Evolutionary conservation across 495 filamentous ascomycete species (phyloP), one percentile per base, ranked within the genome.

Genomic region (Aspergillus haitiensis): DNA sequence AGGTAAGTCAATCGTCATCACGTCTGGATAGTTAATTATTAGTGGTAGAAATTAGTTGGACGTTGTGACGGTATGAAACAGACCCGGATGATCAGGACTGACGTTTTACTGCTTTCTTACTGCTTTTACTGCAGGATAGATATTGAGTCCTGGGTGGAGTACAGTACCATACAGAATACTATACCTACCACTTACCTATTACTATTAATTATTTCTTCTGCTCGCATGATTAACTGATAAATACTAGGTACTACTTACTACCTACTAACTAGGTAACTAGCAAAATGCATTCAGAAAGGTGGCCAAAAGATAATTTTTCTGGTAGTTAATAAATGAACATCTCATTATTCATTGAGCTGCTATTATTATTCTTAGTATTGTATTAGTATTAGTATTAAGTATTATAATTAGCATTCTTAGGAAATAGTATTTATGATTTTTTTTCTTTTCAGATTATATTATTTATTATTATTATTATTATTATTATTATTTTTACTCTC

Each of bases 261-360:
- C 27, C 45, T 45, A 27, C 52, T 18, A 18, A 18, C 37, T 40
- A 13, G 13, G 33, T 35, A 35, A 51, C 48, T 51, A 51, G 21
- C 48, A 15, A 34, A 21, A 35, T 34, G 21, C 21, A 27, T 27
- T 45, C 50, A 36, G 36, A 47, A 36, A 16, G 54, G 59, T 61
- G 59, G 59, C 59, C 59, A 61, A 61, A 61, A 50, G 46, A 54
- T 9, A 51, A 31, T 51, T 51, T 47, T 51, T 11, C 18, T 34
- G 48, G 48, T 33, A 12, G 32, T 33, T 32, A 12, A 51, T 31
- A 33, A 51, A 5, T 51, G 7, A 32, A 34, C 34, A 51, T 21
- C 21, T 27, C 45, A 27, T 27, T 27, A 27, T 27, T 27, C 1
- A 3, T 27, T 51, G 48, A 47, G 44, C 44, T 47, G n/a, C 44